Evolutionary conservation across 257 asterid genomes (phyloP), one percentile per base, ranked within the genome.

Genomic region (Solanum etuberosum): DNA sequence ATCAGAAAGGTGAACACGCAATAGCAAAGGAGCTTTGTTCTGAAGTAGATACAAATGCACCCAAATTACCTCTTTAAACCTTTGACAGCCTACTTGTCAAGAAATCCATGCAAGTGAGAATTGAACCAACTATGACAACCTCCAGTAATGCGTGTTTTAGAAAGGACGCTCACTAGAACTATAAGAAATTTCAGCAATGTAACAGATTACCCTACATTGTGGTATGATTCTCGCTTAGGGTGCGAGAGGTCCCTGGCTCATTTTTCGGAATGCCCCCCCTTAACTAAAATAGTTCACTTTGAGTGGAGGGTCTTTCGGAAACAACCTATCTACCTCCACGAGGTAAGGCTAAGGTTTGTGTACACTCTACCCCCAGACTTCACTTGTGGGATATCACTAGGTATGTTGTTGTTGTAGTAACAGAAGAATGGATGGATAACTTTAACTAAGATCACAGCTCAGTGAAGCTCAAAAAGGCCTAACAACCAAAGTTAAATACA

Each of bases 211-310:
- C 71, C 32, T 63, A 61, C 70, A 61, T 10, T 61, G 96, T 91
- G 94, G 96, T 90, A 92, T 93, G 94, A 94, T 93, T 92, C 95
- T 93, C 90, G 91, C 94, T 93, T 93, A 93, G 95, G 96, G 97
- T 93, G 96, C 94, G 92, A 93, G 97, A 92, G 95, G 95, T 93
- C 94, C 94, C 94, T 92, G 91, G 94, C 93, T 94, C 98, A 94
- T 93, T 94, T 94, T 95, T 92, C 93, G 92, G 94, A 94, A 92
- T 92, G 94, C 98, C 94, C 27, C 29, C 13, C 6, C 6, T 12
- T 0, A n/a, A 63, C 16, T 9, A 63, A 63, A n/a, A 63, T 11
- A 63, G 14, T n/a, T 63, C 7, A 63, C 32, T 63, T 57, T n/a
- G 71, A 63, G 71, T 1, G 32, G 7, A n/a, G 18, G 31, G 32